phyloP scores from a whole-genome alignment of 129 eudicot species.

The Logfia minima region DNA sequence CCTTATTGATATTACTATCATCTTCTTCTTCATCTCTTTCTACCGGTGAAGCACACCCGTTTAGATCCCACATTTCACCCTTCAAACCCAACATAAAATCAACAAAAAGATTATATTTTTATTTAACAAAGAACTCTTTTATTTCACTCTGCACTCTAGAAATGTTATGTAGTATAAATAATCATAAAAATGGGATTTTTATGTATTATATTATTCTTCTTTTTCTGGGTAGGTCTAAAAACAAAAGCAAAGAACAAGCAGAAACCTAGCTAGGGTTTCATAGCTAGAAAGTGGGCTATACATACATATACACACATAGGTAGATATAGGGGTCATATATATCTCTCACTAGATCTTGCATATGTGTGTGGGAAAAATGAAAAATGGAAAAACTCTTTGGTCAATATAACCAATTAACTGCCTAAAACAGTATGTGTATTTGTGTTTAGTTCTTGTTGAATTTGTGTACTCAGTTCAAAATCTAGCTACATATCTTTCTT shows the following conservation, averaged over 20 bases:
- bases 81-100: neutral
- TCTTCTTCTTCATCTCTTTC: constrained; percentile 21
- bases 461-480: constrained; percentile 21
- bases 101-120: neutral
- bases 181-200: constrained; percentile 28
- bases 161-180: neutral
- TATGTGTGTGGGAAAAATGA: constrained; percentile 16
- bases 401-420: constrained; percentile 32
- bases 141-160: constrained; percentile 20
- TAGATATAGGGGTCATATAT: neutral
- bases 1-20: constrained; percentile 27
- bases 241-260: constrained; percentile 32
- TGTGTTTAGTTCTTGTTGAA: constrained; percentile 32
- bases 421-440: constrained; percentile 43
- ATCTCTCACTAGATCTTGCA: constrained; percentile 42
- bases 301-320: constrained; percentile 13
- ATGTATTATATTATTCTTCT: constrained; percentile 14
- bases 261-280: constrained; percentile 58
- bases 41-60: constrained; percentile 61
- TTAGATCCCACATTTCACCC: constrained; percentile 89
- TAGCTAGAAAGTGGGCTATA: constrained; percentile 30
- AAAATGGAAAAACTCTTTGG: neutral
- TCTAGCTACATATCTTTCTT: constrained; percentile 21
- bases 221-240: constrained; percentile 31
- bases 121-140: neutral